phyloP scores from a whole-genome alignment of 1,139 yeast species.

The Diutina sp. region DNA sequence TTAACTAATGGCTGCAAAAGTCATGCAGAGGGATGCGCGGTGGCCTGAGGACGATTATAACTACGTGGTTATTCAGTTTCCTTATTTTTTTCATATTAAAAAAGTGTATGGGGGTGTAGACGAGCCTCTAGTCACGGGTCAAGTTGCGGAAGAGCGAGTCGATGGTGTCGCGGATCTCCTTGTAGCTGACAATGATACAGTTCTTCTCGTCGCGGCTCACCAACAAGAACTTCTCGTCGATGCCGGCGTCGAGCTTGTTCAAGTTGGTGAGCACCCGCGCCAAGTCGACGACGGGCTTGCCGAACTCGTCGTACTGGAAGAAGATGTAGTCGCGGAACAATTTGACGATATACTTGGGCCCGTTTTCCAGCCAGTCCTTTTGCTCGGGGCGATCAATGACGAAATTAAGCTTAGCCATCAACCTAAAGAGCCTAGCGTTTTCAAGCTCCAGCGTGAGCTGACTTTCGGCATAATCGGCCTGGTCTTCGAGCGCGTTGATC shows the following conservation, averaged over 20 bases:
- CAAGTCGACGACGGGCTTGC: slow-evolving; percentile 69
- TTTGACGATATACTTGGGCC: slow-evolving; percentile 62
- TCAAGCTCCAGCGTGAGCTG: slow-evolving; percentile 67
- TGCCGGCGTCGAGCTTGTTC: slow-evolving; percentile 88
- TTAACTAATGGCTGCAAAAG: too few species aligned
- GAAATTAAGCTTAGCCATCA: slow-evolving; percentile 70
- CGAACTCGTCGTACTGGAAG: slow-evolving; percentile 51
- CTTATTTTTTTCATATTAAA: not conserved
- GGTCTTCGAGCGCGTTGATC: slow-evolving; percentile 43
- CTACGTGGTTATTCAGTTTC: too few species aligned
- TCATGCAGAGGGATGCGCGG: too few species aligned
- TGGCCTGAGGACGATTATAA: too few species aligned
- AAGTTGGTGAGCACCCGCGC: slow-evolving; percentile 68
- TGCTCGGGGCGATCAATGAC: slow-evolving; percentile 67
- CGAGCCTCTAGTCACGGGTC: not conserved
- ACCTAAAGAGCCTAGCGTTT: slow-evolving; percentile 75
- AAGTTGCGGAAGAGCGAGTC: slow-evolving; percentile 50
- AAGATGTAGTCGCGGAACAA: slow-evolving; percentile 78
- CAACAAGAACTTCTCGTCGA: slow-evolving; percentile 68
- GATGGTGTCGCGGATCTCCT: slow-evolving; percentile 63
- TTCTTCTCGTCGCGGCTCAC: slow-evolving; percentile 76
- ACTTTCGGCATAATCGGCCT: slow-evolving; percentile 54
- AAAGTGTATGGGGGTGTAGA: not conserved
- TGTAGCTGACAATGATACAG: slow-evolving; percentile 69
- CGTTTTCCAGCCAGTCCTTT: slow-evolving; percentile 54